Evolutionary conservation across 2,329 filamentous ascomycete species (phyloP).

Genomic region (Stachybotrys elegans): DNA sequence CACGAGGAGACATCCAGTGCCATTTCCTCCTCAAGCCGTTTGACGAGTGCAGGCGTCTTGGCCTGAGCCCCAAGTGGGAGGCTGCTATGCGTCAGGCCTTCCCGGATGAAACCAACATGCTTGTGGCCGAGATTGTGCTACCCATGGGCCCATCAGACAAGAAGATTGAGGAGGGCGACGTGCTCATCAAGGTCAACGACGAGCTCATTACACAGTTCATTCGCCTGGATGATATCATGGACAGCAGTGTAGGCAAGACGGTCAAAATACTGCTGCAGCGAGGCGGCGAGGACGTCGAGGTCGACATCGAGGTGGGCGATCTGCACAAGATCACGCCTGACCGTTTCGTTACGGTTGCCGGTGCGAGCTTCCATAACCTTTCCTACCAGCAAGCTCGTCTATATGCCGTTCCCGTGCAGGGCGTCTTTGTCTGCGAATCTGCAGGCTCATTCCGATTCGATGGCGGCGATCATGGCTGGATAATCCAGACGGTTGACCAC

Average conservation of each 20-base stretch:
- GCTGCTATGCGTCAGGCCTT: conserved; percentile 76
- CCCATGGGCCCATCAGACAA: conserved; percentile 82
- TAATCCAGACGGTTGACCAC: conserved; percentile 88
- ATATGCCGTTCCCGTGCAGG: conserved; percentile 86
- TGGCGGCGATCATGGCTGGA: conserved; percentile 84
- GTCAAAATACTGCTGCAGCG: conserved; percentile 81
- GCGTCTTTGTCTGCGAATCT: conserved; percentile 92
- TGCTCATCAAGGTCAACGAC: conserved; percentile 88
- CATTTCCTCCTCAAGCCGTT: conserved; percentile 97
- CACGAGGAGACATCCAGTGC: conserved; percentile 95
- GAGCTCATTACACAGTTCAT: conserved; percentile 92
- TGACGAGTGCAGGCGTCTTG: conserved; percentile 88
- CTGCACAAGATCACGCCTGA: conserved; percentile 93
- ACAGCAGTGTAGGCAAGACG: conserved; percentile 76
- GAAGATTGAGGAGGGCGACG: conserved; percentile 90
- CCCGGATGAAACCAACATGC: conserved; percentile 92
- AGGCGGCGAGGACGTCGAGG: conserved; percentile 80
- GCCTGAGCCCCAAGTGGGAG: conserved; percentile 81
- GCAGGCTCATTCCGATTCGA: conserved; percentile 94
- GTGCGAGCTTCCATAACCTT: conserved; percentile 89
- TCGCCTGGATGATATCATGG: conserved; percentile 83
- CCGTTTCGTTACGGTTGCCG: conserved; percentile 89
- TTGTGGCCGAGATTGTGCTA: conserved; percentile 92
- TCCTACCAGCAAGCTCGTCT: conserved; percentile 97
- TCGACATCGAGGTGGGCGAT: conserved; percentile 81